phyloP scores from a whole-genome alignment of 345 rosid genomes.

The Gossypium bickii region DNA sequence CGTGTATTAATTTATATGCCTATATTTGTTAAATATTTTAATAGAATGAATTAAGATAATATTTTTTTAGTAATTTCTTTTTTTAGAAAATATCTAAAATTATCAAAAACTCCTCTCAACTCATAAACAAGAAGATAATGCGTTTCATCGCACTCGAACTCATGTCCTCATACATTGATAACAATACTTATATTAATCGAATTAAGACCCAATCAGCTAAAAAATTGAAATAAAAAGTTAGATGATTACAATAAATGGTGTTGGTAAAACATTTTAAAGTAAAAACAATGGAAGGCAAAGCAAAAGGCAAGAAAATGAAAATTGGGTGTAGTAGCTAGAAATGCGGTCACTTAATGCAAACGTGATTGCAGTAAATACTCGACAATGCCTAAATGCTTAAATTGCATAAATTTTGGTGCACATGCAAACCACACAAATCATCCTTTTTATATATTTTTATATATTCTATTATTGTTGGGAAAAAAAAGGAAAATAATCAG shows the following conservation, averaged over 20 bases:
- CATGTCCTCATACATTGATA: accelerated
- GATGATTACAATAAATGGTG: slow-evolving; percentile 39
- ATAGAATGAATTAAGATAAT: background rate
- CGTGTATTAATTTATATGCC: no score
- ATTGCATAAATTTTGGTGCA: slow-evolving; percentile 31
- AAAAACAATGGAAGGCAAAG: background rate
- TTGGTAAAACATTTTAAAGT: background rate
- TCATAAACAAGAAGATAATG: no score
- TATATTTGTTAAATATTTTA: no score
- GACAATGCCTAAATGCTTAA: slow-evolving; percentile 30
- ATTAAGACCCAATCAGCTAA: background rate
- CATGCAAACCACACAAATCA: slow-evolving; percentile 17
- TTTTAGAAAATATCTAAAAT: no score
- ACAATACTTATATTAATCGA: background rate
- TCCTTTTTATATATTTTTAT: background rate
- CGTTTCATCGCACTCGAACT: accelerated
- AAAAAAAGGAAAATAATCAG: no score
- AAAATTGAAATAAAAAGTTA: background rate
- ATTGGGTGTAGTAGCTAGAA: slow-evolving; percentile 29
- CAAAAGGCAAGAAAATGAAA: slow-evolving; percentile 17
- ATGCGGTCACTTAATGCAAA: slow-evolving; percentile 44
- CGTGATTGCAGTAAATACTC: slow-evolving; percentile 41
- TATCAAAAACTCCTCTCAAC: accelerated
- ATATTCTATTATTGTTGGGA: no score
- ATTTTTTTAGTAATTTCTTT: no score